These are phyloP conservation scores for Plasmodium reichenowi DNA, from an alignment of 169 alveolate species.

Conservation along the genomic window DNA sequence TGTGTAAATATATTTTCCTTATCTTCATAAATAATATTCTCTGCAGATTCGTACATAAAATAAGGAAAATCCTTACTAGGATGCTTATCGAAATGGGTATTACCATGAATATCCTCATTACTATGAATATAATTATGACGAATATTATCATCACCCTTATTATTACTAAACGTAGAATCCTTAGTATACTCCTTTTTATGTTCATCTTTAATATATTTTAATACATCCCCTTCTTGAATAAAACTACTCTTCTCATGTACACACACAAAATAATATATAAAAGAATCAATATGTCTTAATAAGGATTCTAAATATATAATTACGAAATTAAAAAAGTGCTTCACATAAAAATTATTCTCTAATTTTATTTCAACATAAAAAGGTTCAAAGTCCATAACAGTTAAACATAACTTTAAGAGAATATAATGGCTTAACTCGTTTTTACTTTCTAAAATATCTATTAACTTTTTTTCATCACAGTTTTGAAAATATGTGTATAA, in stretches of 20 bases:
- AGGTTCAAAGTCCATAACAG: slow-evolving; percentile 45
- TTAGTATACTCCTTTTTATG: neutral
- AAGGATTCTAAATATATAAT: slow-evolving; percentile 52
- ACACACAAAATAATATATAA: slow-evolving; percentile 42
- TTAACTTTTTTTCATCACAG: slow-evolving; percentile 36
- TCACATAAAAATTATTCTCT: slow-evolving; percentile 24
- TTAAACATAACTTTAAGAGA: slow-evolving; percentile 50
- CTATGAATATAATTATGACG: no score
- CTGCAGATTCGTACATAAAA: neutral
- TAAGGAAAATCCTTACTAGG: no score
- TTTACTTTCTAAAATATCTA: slow-evolving; percentile 33
- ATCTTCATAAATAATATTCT: neutral
- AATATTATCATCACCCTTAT: neutral
- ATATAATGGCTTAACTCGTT: slow-evolving; percentile 44
- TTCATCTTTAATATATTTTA: neutral
- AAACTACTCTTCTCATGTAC: slow-evolving; percentile 5
- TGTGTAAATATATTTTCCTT: slow-evolving; percentile 18
- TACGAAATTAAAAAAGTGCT: slow-evolving; percentile 50
- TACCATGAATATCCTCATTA: no score
- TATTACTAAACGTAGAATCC: neutral
- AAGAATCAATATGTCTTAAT: slow-evolving; percentile 2
- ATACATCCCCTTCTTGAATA: neutral
- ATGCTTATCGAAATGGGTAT: no score
- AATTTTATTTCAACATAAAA: slow-evolving; percentile 31
- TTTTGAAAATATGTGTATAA: slow-evolving; percentile 14